phyloP scores from a whole-genome alignment of 2,329 filamentous ascomycete species.

The Trichoderma oligosporum region DNA sequence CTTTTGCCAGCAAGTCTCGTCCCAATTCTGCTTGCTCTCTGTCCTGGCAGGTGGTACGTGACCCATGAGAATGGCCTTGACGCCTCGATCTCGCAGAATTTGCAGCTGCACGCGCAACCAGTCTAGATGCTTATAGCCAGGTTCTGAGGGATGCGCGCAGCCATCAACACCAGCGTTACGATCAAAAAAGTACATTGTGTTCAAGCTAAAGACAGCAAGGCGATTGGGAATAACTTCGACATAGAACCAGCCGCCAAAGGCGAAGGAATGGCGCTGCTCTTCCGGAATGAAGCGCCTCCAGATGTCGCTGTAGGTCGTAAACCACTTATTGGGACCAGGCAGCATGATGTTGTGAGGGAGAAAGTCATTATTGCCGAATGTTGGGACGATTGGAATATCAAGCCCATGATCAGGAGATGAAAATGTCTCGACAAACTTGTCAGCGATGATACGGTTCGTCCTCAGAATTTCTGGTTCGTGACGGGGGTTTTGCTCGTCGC shows the following conservation, averaged over 20 bases:
- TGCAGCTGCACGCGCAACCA: constrained; percentile 90
- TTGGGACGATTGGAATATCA: constrained; percentile 78
- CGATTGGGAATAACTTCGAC: constrained; percentile 84
- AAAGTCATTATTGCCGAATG: constrained; percentile 95
- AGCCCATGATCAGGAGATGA: constrained; percentile 55
- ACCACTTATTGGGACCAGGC: constrained; percentile 82
- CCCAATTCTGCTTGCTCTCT: constrained; percentile 81
- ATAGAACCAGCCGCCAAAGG: constrained; percentile 90
- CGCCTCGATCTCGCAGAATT: constrained; percentile 72
- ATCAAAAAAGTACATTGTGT: constrained; percentile 94
- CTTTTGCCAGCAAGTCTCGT: constrained; percentile 97
- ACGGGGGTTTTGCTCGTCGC: constrained; percentile 75
- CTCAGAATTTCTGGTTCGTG: constrained; percentile 70
- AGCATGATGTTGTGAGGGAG: constrained; percentile 93
- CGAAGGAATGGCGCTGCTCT: constrained; percentile 84
- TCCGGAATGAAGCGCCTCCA: constrained; percentile 90
- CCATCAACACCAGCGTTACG: constrained; percentile 93
- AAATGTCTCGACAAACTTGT: constrained; percentile 74
- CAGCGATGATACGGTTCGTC: constrained; percentile 70
- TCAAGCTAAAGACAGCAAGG: constrained; percentile 87
- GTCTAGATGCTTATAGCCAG: constrained; percentile 91
- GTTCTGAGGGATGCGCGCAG: constrained; percentile 72
- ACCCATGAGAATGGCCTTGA: constrained; percentile 93
- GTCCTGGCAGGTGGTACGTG: constrained; percentile 91
- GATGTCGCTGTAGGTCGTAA: constrained; percentile 69